Evolutionary conservation across 345 rosid genomes (phyloP), one percentile per base, ranked within the genome.

Genomic region (Turritis glabra): DNA sequence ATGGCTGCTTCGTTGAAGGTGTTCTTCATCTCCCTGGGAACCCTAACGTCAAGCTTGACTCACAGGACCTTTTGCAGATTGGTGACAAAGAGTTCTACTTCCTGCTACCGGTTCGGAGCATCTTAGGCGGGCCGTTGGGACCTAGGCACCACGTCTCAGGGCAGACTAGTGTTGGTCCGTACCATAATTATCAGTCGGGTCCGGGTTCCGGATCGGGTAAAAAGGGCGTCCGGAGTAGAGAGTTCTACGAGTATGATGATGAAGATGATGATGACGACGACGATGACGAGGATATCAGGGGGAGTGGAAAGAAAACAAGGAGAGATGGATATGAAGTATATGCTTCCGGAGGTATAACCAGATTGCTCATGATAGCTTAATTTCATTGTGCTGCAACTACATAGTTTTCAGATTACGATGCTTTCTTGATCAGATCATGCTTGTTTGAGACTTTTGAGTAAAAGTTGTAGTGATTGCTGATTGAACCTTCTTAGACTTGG

Each of bases 71-170:
- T 59, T 77, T 94, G 71, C 97, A 91, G 80, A 94, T 91, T 46
- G 98, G 98, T 12, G 98, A 94, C 75, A 94, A 91, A 73, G 97
- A 94, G 71, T 94, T 94, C 52, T 94, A 94, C 59, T 94, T 94
- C 79, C 80, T 94, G 69, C 77, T 94, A 1, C 98, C 97, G 1
- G 91, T 94, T 27, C 79, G 93, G 82, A 94, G 98, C 56, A 91
- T 91, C 56, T 58, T 94, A 61, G 97, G 97, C 2, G 96, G 96
- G 5, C 67, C 89, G 13, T 32, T 88, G 30, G 93, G 84, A 7
- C 89, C 97, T 22, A 84, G 99, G 84, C 93, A 81, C 63, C 89
- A 82, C 27, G 85, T 81, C 21, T 35, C 64, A 22, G 57, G 67
- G 65, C 81, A 55, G 59, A 61, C 62, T 35, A 59, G 76, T 25